These are phyloP conservation scores for Nakazawaea ishiwadae DNA, from an alignment of 805 yeast species.

Conservation along the genomic window DNA sequence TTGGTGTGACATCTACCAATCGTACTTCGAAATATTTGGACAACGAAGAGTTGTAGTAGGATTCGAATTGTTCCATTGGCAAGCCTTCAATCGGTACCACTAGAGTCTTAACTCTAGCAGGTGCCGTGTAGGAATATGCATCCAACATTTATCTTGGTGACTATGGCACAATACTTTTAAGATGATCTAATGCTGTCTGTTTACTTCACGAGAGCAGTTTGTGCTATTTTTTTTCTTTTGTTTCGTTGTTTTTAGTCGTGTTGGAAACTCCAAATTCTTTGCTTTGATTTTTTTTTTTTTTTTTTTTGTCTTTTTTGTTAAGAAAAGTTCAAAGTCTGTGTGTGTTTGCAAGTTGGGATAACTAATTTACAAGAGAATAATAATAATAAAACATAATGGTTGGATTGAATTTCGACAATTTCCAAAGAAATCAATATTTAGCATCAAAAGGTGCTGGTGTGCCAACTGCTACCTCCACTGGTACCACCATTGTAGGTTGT, in stretches of 20 bases:
- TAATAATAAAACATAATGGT: conserved; percentile 49
- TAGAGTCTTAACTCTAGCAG: conserved; percentile 61
- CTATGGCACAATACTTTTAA: too few relatives aligned
- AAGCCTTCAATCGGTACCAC: conserved; percentile 63
- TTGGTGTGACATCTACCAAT: conserved; percentile 71
- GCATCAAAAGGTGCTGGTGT: conserved; percentile 66
- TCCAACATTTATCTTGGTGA: conserved; percentile 29
- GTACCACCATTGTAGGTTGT: conserved; percentile 98
- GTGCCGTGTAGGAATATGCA: conserved; percentile 48
- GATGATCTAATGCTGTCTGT: background rate
- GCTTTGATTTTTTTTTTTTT: background rate
- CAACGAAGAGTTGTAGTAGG: conserved; percentile 36
- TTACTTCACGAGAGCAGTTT: too few relatives aligned
- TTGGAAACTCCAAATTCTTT: too few relatives aligned
- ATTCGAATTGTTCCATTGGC: conserved; percentile 34
- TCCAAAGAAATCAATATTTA: conserved; percentile 79
- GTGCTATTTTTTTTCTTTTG: background rate
- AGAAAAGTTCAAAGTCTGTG: too few relatives aligned
- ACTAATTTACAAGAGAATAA: too few relatives aligned
- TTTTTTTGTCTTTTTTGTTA: background rate
- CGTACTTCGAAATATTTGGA: conserved; percentile 56
- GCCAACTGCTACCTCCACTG: conserved; percentile 94
- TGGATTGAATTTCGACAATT: conserved; percentile 90
- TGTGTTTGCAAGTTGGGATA: too few relatives aligned
- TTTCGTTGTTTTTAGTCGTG: background rate